Conservation (phyloP, 2,329 filamentous ascomycete genomes). For the Aspergillus caelatus region DNA sequence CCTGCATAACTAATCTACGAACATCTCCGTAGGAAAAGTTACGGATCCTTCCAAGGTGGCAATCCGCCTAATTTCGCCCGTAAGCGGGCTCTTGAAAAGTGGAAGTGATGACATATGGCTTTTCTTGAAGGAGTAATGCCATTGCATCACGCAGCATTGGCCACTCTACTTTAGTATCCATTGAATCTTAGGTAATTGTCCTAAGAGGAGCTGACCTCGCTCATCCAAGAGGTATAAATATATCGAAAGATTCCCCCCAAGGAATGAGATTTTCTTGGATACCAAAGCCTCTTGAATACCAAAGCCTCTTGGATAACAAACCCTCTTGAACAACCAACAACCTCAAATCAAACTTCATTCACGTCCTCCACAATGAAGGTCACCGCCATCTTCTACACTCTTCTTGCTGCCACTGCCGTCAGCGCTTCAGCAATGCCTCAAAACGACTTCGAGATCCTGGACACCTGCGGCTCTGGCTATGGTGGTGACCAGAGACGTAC, state of each 20-base stretch:
- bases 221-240: conserved; percentile 12
- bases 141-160: not conserved
- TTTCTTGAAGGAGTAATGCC: not conserved
- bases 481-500: conserved; percentile 15
- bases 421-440: conserved; percentile 8
- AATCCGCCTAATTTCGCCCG: not conserved
- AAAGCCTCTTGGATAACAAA: too few relatives aligned
- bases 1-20: too few relatives aligned
- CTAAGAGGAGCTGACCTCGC: not conserved
- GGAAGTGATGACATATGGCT: not conserved
- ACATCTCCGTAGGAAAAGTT: not conserved
- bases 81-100: not conserved
- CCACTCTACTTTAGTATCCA: not conserved
- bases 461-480: conserved; percentile 14
- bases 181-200: not conserved
- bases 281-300: not conserved
- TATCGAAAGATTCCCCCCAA: not conserved
- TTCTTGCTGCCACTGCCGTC: conserved; percentile 15
- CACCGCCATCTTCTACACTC: conserved; percentile 12
- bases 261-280: conserved; percentile 1
- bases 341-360: not conserved
- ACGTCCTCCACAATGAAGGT: conserved; percentile 16
- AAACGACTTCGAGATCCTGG: not conserved
- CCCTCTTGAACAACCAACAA: conserved; percentile 1
- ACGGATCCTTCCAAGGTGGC: not conserved